These are phyloP conservation scores for Gaertneriomyces semiglobifer DNA, from an alignment of 192 early-diverging fungal genomes.

Conservation along the genomic window DNA sequence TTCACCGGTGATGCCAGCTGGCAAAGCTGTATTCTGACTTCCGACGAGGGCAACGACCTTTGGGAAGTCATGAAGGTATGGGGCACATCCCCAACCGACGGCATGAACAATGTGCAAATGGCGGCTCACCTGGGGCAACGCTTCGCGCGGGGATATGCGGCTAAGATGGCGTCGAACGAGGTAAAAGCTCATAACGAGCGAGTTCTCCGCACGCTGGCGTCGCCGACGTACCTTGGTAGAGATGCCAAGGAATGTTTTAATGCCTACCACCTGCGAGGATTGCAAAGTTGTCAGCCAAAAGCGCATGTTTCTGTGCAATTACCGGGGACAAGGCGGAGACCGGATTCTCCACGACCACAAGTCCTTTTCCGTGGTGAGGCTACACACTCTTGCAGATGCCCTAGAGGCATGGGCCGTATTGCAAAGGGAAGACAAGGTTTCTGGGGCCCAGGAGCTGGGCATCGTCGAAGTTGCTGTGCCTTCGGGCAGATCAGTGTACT, in stretches of 20 bases:
- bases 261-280: too few species aligned
- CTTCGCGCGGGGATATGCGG: too few species aligned
- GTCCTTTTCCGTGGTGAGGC: not conserved
- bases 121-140: not conserved
- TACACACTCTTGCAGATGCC: not conserved
- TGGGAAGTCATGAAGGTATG: conserved; percentile 12
- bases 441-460: not conserved
- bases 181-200: too few species aligned
- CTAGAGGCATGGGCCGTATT: not conserved
- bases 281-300: too few species aligned
- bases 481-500: too few species aligned
- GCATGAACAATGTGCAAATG: not conserved
- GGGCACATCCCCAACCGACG: not conserved
- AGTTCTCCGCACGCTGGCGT: too few species aligned
- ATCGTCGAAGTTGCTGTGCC: not conserved
- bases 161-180: too few species aligned
- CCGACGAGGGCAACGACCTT: not conserved
- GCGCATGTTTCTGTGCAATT: not conserved
- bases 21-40: not conserved
- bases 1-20: not conserved
- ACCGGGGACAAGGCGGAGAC: not conserved
- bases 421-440: not conserved
- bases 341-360: not conserved
- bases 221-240: too few species aligned
- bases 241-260: too few species aligned